Conservation (phyloP, 2,329 filamentous ascomycete species). For the Xylariaceae sp. region DNA sequence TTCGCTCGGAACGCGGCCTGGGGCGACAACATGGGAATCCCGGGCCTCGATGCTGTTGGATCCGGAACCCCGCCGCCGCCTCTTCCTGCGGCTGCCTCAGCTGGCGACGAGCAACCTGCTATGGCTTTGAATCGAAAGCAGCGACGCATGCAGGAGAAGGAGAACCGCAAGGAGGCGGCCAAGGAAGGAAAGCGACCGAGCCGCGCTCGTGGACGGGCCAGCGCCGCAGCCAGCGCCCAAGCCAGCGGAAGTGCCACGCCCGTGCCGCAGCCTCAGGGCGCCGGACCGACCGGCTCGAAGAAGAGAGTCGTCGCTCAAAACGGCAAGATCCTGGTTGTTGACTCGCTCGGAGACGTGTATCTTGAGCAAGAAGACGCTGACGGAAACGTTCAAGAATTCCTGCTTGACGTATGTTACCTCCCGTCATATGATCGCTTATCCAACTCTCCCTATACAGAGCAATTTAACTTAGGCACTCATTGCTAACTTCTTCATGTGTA, state of each 20-base stretch:
- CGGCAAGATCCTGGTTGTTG: constrained; percentile 89
- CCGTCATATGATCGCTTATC: neutral
- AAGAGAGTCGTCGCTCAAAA: constrained; percentile 91
- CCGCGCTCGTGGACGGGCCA: constrained; percentile 32
- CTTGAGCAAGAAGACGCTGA: constrained; percentile 90
- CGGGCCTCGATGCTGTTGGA: constrained; percentile 52
- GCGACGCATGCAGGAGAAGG: constrained; percentile 82
- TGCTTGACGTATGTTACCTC: constrained; percentile 71
- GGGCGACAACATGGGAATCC: constrained; percentile 74
- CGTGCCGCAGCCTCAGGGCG: constrained; percentile 43
- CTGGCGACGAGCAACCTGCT: constrained; percentile 45
- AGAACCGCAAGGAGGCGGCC: constrained; percentile 64
- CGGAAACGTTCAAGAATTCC: constrained; percentile 72
- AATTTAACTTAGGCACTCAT: too few relatives aligned
- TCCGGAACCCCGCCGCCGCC: constrained; percentile 40
- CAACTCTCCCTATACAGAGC: neutral
- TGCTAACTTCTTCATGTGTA: constrained; percentile 32
- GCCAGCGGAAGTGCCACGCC: constrained; percentile 47
- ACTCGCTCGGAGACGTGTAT: constrained; percentile 86
- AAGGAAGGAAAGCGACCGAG: constrained; percentile 46
- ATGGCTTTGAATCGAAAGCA: constrained; percentile 74
- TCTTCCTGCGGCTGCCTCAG: constrained; percentile 37
- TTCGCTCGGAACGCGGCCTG: constrained; percentile 84
- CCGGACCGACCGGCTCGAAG: constrained; percentile 67
- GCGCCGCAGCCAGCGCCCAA: constrained; percentile 34